Conservation (phyloP, 169 alveolate genomes). For the Plasmodium chabaudi region DNA sequence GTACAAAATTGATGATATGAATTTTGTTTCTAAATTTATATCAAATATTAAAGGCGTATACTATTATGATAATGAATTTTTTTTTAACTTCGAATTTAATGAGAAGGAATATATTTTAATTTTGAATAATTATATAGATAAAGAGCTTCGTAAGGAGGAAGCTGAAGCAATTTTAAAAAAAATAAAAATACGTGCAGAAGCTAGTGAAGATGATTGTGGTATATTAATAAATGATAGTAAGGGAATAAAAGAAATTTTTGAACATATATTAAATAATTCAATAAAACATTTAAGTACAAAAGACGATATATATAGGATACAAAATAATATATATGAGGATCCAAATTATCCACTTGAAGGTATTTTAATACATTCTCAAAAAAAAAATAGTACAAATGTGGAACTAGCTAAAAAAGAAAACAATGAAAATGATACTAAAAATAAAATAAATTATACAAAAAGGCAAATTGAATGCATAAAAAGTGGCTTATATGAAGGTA, state of each 20-base stretch:
- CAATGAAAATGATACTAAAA: slow-evolving; percentile 31
- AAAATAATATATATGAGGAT: slow-evolving; percentile 57
- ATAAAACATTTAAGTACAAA: slow-evolving; percentile 37
- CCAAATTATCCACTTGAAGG: slow-evolving; percentile 74
- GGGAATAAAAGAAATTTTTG: slow-evolving; percentile 14
- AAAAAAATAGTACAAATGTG: slow-evolving; percentile 65
- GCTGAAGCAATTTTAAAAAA: background rate
- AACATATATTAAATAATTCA: slow-evolving; percentile 1
- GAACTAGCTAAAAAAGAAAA: slow-evolving; percentile 36
- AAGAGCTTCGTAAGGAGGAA: background rate
- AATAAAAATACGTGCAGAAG: background rate
- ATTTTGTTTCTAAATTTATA: slow-evolving; percentile 32
- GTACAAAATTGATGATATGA: slow-evolving; percentile 8
- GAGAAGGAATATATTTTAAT: slow-evolving; percentile 49
- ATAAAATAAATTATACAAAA: slow-evolving; percentile 84
- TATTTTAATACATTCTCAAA: slow-evolving; percentile 37
- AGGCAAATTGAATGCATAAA: slow-evolving; percentile 91
- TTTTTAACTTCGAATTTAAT: slow-evolving; percentile 60
- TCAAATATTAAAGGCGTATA: slow-evolving; percentile 24
- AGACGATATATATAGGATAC: slow-evolving; percentile 71
- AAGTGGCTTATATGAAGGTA: slow-evolving; percentile 92
- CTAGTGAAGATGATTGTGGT: background rate
- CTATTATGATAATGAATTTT: slow-evolving; percentile 32
- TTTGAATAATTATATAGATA: slow-evolving; percentile 44
- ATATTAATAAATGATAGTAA: slow-evolving; percentile 7